phyloP scores from a whole-genome alignment of 352 stramenopile genomes.

The Phytophthora sp. region DNA sequence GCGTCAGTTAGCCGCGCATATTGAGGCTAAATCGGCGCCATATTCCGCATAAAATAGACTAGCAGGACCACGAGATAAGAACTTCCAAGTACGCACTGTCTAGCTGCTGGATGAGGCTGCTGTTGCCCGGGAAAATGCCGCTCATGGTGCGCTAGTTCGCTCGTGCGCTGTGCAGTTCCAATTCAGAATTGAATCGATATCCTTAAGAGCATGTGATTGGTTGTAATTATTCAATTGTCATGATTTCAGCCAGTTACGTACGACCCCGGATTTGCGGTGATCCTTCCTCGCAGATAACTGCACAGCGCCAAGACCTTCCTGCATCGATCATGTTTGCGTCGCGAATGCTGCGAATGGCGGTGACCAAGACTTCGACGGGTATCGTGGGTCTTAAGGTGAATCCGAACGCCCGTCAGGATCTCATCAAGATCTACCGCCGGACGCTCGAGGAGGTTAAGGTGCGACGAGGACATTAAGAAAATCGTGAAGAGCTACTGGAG shows the following conservation, averaged over 20 bases:
- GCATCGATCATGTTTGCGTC: conserved; percentile 77
- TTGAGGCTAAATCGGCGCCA: background rate
- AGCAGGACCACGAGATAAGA: background rate
- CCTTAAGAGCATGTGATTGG: too few relatives aligned
- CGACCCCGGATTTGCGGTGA: conserved; percentile 33
- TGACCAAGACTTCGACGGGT: conserved; percentile 89
- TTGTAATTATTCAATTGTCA: too few relatives aligned
- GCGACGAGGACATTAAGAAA: conserved; percentile 10
- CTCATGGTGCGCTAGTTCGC: conserved; percentile 54
- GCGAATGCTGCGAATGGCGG: conserved; percentile 82
- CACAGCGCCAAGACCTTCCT: conserved; percentile 13
- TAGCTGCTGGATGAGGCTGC: conserved; percentile 85
- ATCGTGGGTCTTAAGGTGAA: conserved; percentile 87
- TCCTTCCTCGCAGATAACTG: conserved; percentile 37
- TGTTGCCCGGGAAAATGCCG: conserved; percentile 79
- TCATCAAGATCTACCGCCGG: conserved; percentile 86
- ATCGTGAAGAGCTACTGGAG: background rate
- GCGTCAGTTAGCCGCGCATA: conserved; percentile 10
- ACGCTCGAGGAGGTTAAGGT: conserved; percentile 86
- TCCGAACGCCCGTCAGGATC: conserved; percentile 79
- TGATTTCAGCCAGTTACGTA: conserved; percentile 32
- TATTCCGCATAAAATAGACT: conserved; percentile 4
- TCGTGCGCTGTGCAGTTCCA: conserved; percentile 1
- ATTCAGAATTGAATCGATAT: conserved; percentile 35
- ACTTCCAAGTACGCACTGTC: conserved; percentile 61